phyloP scores from a whole-genome alignment of 768 basidiomycete genomes.

The Lepiota brunneoincarnata region DNA sequence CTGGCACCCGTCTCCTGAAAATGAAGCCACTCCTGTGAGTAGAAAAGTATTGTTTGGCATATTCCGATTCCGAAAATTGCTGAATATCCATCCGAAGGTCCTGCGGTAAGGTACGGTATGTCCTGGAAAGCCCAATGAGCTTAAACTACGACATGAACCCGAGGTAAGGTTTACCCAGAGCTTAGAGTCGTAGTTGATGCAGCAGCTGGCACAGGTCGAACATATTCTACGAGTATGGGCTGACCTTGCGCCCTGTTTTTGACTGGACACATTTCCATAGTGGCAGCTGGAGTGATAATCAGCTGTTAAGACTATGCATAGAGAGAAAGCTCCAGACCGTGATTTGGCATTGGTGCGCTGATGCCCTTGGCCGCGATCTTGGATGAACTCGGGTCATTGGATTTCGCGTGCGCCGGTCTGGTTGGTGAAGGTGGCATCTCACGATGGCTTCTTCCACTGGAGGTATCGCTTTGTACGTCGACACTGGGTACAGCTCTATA shows the following conservation, averaged over 20 bases:
- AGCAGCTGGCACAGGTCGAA: slow-evolving; percentile 10
- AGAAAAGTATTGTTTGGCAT: slow-evolving; percentile 85
- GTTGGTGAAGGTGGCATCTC: slow-evolving; percentile 41
- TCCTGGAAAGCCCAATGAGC: slow-evolving; percentile 37
- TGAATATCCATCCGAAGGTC: slow-evolving; percentile 84
- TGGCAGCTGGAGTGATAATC: slow-evolving; percentile 47
- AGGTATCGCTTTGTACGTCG: slow-evolving; percentile 25
- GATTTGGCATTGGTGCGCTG: slow-evolving; percentile 66
- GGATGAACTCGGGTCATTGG: slow-evolving; percentile 23
- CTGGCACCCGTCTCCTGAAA: slow-evolving; percentile 77
- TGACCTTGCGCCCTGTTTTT: slow-evolving; percentile 58
- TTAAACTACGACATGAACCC: slow-evolving; percentile 6
- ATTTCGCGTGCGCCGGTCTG: slow-evolving; percentile 39
- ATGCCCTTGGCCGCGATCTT: slow-evolving; percentile 63
- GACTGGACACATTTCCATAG: slow-evolving; percentile 71
- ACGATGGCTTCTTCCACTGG: slow-evolving; percentile 22
- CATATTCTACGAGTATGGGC: slow-evolving; percentile 55
- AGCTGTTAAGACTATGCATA: slow-evolving; percentile 10
- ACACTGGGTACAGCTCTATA: slow-evolving; percentile 19
- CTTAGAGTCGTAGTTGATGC: slow-evolving; percentile 45
- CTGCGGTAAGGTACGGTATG: slow-evolving; percentile 74
- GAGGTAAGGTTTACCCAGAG: slow-evolving; percentile 53
- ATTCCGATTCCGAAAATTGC: slow-evolving; percentile 83
- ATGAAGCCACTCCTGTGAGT: slow-evolving; percentile 89
- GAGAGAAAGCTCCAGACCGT: slow-evolving; percentile 41